Conservation (phyloP, 352 stramenopile genomes). For the Phytopythium ostracodes region DNA sequence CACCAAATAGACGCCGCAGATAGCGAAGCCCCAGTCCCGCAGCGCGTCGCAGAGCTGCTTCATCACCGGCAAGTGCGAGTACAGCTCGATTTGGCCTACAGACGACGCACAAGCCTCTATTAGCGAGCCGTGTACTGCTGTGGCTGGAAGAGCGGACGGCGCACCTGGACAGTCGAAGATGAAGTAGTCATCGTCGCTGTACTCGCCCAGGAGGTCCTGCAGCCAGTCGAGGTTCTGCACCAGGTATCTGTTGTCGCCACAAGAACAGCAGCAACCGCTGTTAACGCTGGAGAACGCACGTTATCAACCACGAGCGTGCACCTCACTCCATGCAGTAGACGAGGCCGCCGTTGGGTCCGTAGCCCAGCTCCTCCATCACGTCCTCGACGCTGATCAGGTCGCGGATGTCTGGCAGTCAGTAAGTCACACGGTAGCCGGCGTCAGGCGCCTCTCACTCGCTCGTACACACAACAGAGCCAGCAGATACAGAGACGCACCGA, state of each 20-base stretch:
- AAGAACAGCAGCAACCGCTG: conserved; percentile 2
- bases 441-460: too few relatives aligned
- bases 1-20: conserved; percentile 89
- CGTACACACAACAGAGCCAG: neutral
- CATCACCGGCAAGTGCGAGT: conserved; percentile 90
- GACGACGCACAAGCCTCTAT: too few relatives aligned
- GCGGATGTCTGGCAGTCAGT: conserved; percentile 72
- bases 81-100: conserved; percentile 91
- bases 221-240: conserved; percentile 96
- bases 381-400: conserved; percentile 95
- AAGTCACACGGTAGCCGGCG: conserved; percentile 1
- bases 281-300: neutral
- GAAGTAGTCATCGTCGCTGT: conserved; percentile 95
- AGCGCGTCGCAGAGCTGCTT: conserved; percentile 83
- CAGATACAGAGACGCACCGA: conserved; percentile 54
- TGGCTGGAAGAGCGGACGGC: neutral
- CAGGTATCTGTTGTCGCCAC: conserved; percentile 48
- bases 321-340: conserved; percentile 99
- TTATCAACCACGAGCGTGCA: too few relatives aligned
- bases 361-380: conserved; percentile 96
- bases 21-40: conserved; percentile 84
- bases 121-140: too few relatives aligned
- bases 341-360: conserved; percentile 97
- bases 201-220: conserved; percentile 88
- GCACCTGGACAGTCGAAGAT: conserved; percentile 98